Evolutionary conservation across 1,284 basidiomycete species (phyloP).

Genomic region (Pyrrhoderma noxium): DNA sequence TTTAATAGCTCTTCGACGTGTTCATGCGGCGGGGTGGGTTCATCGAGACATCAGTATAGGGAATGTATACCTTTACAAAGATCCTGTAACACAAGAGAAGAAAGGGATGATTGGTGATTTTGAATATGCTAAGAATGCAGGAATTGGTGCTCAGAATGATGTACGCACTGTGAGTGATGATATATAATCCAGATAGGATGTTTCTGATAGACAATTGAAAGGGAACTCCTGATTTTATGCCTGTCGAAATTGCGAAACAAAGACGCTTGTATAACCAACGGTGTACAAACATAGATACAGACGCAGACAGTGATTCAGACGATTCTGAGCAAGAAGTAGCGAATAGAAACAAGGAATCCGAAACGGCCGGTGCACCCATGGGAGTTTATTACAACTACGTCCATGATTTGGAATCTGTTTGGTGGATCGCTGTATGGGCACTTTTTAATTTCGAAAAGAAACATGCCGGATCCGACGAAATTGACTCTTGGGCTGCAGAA

Average conservation of each 20-base stretch:
- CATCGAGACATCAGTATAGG: conserved; percentile 7
- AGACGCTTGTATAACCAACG: no score
- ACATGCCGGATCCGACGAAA: no score
- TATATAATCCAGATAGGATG: no score
- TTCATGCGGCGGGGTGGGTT: conserved; percentile 2
- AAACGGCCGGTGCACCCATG: no score
- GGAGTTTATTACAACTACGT: not conserved
- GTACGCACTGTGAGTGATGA: no score
- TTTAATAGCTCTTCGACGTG: not conserved
- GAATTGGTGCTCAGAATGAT: not conserved
- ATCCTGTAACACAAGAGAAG: not conserved
- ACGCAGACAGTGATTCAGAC: no score
- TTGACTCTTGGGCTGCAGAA: no score
- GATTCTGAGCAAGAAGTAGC: no score
- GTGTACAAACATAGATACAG: no score
- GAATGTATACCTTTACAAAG: conserved; percentile 1
- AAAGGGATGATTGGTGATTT: conserved; percentile 1
- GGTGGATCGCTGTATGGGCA: not conserved
- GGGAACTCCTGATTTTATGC: conserved; percentile 8
- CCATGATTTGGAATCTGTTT: conserved; percentile 6
- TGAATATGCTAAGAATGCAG: conserved; percentile 2
- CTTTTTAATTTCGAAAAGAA: not conserved
- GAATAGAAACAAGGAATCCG: no score
- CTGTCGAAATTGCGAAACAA: not conserved
- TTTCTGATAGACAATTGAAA: no score